These are phyloP conservation scores for Phytopythium cucurbitacearum DNA, from an alignment of 352 stramenopile species.

Conservation along the genomic window DNA sequence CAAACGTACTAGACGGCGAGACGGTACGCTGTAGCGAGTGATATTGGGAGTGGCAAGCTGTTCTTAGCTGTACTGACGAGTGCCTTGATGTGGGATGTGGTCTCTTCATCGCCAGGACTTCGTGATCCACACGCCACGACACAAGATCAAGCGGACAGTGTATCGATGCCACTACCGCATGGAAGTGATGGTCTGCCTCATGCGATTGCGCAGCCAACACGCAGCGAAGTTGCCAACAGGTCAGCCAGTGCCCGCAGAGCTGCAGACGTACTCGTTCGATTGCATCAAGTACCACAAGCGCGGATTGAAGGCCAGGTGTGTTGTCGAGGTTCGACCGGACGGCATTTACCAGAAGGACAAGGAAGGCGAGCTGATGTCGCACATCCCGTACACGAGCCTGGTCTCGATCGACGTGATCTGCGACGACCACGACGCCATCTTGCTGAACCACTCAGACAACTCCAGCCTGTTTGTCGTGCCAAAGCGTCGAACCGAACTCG, in stretches of 20 bases:
- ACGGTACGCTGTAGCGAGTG: conserved; percentile 18
- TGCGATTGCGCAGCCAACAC: conserved; percentile 66
- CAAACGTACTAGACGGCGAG: conserved; percentile 59
- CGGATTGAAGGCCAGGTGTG: conserved; percentile 55
- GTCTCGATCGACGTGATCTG: conserved; percentile 83
- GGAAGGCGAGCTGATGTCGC: conserved; percentile 72
- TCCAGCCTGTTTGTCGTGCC: conserved; percentile 75
- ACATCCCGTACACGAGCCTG: conserved; percentile 79
- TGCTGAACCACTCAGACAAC: conserved; percentile 77
- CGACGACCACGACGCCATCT: conserved; percentile 63
- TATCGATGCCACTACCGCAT: conserved; percentile 80
- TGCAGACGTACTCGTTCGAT: conserved; percentile 51
- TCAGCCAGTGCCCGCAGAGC: conserved; percentile 21
- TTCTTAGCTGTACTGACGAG: neutral
- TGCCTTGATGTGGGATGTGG: neutral
- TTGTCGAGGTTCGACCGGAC: conserved; percentile 66
- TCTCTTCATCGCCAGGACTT: conserved; percentile 32
- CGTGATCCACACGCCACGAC: conserved; percentile 66
- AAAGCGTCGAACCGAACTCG: conserved; percentile 59
- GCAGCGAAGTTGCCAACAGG: conserved; percentile 31
- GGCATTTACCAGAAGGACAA: conserved; percentile 74
- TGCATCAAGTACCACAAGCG: conserved; percentile 57
- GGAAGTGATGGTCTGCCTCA: conserved; percentile 78
- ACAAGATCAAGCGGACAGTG: conserved; percentile 78
- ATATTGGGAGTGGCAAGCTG: too few species aligned